A percentile compares a stretch with the other conserved stretches of the same genome.
These are phyloP conservation scores for Phytophthora megakarya DNA, from an alignment of 352 stramenopile species.

Conservation along the genomic window DNA sequence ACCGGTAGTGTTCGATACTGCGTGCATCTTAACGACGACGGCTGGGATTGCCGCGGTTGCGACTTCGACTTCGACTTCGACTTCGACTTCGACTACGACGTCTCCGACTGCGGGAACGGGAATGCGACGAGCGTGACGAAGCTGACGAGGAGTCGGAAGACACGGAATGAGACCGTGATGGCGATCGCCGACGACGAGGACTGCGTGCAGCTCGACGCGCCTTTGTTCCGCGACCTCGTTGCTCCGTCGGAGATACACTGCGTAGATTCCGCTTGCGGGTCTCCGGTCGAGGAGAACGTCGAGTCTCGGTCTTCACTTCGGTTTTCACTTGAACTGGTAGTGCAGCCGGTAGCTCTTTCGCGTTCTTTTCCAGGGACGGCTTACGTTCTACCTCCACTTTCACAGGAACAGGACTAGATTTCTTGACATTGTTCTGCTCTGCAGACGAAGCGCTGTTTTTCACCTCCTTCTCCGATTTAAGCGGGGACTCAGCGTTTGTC, in stretches of 20 bases:
- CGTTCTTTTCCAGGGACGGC: conserved; percentile 7
- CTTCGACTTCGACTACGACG: conserved; percentile 38
- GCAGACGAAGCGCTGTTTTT: conserved; percentile 3
- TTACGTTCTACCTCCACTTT: conserved; percentile 17
- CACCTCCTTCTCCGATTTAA: background rate
- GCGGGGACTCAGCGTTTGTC: conserved; percentile 15
- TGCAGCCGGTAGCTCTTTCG: conserved; percentile 1
- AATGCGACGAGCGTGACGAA: conserved; percentile 39
- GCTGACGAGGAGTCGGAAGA: conserved; percentile 23
- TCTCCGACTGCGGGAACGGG: conserved; percentile 30
- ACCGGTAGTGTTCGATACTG: background rate
- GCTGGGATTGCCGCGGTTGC: conserved; percentile 7
- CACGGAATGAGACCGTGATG: conserved; percentile 26
- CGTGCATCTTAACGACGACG: conserved; percentile 27
- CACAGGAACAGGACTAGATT: background rate
- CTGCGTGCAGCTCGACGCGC: conserved; percentile 29
- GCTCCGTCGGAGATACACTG: conserved; percentile 19
- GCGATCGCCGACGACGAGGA: conserved; percentile 30
- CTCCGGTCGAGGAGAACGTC: conserved; percentile 9
- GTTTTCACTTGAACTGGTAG: conserved; percentile 19
- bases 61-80: conserved; percentile 27
- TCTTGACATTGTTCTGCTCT: conserved; percentile 1
- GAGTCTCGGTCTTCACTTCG: conserved; percentile 5
- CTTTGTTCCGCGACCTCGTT: conserved; percentile 31
- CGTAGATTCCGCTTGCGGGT: conserved; percentile 35